phyloP scores from a whole-genome alignment of 2,329 filamentous ascomycete species.

The Cytospora piceicola region DNA sequence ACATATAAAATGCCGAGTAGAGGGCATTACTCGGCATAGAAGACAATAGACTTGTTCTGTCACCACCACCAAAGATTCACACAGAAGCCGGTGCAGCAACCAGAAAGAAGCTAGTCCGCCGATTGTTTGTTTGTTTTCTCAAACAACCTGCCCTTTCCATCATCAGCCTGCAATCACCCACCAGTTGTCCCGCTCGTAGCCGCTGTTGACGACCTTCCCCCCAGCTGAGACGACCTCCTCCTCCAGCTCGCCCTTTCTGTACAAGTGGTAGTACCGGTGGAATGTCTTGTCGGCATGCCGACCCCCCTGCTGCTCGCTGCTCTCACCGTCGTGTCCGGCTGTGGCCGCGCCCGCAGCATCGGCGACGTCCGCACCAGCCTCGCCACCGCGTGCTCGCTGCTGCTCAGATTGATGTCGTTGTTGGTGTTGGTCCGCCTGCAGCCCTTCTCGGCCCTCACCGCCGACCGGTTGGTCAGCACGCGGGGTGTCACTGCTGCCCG shows the following conservation, averaged over 20 bases:
- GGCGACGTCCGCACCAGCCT: conserved; percentile 9
- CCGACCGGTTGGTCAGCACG: conserved; percentile 13
- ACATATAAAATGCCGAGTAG: neutral
- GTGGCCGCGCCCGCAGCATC: conserved; percentile 21
- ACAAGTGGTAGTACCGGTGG: conserved; percentile 93
- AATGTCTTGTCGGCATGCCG: conserved; percentile 62
- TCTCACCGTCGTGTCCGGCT: conserved; percentile 18
- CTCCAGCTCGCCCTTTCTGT: conserved; percentile 84
- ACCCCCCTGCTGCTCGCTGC: conserved; percentile 23
- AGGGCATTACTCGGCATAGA: neutral
- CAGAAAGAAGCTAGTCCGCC: conserved; percentile 15
- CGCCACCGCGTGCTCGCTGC: neutral
- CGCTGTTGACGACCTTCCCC: conserved; percentile 74
- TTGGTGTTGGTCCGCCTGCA: conserved; percentile 17
- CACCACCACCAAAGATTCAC: neutral
- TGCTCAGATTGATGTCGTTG: neutral
- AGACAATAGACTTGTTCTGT: neutral
- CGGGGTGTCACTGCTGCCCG: conserved; percentile 18
- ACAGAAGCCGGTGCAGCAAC: neutral
- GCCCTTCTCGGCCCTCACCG: conserved; percentile 26
- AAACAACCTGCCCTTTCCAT: neutral
- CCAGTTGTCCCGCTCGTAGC: conserved; percentile 99
- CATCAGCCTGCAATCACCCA: conserved; percentile 70
- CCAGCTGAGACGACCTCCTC: conserved; percentile 75
- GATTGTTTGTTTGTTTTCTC: neutral